Evolutionary conservation across 768 basidiomycete genomes (phyloP), one percentile per base, ranked within the genome.

Genomic region (Leccinum longicurvipes): DNA sequence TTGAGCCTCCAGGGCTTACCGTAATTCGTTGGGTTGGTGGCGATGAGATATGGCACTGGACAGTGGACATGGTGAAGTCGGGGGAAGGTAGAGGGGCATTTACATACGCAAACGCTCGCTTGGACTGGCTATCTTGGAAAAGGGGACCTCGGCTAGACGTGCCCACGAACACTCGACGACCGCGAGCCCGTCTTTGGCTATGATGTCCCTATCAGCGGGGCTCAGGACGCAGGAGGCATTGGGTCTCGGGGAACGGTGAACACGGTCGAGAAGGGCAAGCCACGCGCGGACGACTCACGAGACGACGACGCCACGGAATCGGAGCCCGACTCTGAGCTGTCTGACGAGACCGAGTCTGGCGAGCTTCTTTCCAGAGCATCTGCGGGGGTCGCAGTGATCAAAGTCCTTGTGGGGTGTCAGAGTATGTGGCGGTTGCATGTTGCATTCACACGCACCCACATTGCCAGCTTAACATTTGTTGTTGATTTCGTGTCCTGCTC

Each of bases 151-250:
- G 46, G 92, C 92, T 8, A 98, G 73, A 21, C 94, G 82, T 1
- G 97, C 96, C 97, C 97, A 99, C 4, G 93, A 96, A 69, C 96
- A 98, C 68, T 99, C 97, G 2, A 99, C 92, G n/a, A 99, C 97
- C 1, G 96, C 97, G 6, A 98, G 73, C 0, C 97, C 97, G 31
- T 77, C 76, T 45, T 79, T 76, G 0, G 81, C 74, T 9, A 98
- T 76, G 54, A 95, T 83, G 5, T 87, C 85, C n/a, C 84, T 81
- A 66, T 99, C 97, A 1, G 86, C 80, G 1, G 93, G 93, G 46
- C 85, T 89, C 21, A 98, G 79, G 23, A 89, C 76, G 61, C 82
- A 79, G 27, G 79, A 88, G 0, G 86, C 96, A 66, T 93, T 91
- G 3, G 96, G 96, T 31, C 93, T 95, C 55, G 41, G 41, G 17